Evolutionary conservation across 2,329 filamentous ascomycete species (phyloP).

Genomic region (Cercospora zeae-maydis): DNA sequence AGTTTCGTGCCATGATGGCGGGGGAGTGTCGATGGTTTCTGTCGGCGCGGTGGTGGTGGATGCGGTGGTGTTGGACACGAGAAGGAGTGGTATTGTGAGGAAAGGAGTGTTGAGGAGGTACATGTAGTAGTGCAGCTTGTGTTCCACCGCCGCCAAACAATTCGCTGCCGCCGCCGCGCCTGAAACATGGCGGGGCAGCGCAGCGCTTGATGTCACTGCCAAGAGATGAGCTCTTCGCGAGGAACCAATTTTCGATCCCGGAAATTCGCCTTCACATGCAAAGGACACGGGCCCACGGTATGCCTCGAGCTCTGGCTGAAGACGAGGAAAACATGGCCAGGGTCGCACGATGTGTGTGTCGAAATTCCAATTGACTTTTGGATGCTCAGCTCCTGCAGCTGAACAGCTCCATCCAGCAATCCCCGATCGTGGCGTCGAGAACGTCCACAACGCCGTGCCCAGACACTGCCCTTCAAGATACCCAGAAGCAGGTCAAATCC

Average conservation of each 20-base stretch:
- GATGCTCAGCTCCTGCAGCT: background rate
- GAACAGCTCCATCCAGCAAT: background rate
- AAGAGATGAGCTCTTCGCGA: background rate
- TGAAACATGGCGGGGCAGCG: background rate
- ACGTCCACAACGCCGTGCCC: background rate
- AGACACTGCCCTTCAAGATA: no score
- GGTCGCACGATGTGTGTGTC: background rate
- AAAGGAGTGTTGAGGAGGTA: background rate
- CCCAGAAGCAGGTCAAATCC: no score
- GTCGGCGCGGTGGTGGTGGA: background rate
- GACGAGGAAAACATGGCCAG: background rate
- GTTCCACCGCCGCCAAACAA: background rate
- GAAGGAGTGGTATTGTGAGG: background rate
- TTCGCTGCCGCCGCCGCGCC: background rate
- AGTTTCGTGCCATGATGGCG: conserved; percentile 24
- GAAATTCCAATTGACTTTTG: background rate
- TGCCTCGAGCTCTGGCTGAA: background rate
- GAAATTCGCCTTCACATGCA: background rate
- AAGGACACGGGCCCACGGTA: background rate
- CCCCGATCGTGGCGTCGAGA: background rate
- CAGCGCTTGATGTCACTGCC: background rate
- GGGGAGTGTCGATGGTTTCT: background rate
- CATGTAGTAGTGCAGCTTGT: background rate
- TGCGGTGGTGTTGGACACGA: background rate
- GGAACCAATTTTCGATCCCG: background rate